phyloP scores from a whole-genome alignment of 441 rosid species.

The Melastoma candidum region DNA sequence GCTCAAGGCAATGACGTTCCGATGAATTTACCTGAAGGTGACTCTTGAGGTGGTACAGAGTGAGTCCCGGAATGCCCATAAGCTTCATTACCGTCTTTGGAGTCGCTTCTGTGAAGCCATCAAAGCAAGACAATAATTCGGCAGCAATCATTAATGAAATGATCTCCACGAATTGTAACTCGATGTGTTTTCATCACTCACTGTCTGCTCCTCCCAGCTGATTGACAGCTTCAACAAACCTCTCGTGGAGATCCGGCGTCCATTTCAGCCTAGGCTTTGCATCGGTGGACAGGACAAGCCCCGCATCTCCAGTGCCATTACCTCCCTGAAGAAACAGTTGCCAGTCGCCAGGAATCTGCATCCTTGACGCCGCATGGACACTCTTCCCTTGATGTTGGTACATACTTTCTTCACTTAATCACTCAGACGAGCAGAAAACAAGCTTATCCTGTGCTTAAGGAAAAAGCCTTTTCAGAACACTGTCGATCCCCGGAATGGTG shows the following conservation, averaged over 20 bases:
- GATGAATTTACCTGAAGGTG: constrained; percentile 27
- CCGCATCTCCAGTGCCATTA: no score
- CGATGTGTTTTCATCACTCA: constrained; percentile 4
- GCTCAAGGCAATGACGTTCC: not conserved
- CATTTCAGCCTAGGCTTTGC: constrained; percentile 16
- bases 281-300: no score
- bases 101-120: constrained; percentile 23
- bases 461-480: not conserved
- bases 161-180: not conserved
- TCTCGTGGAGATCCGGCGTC: constrained; percentile 27
- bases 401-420: not conserved
- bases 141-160: not conserved
- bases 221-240: constrained; percentile 25
- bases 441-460: not conserved
- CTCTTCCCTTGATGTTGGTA: constrained; percentile 3
- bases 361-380: constrained; percentile 1
- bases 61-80: constrained; percentile 26
- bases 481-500: no score
- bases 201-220: constrained; percentile 33
- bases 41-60: constrained; percentile 31
- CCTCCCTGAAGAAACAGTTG: constrained; percentile 1
- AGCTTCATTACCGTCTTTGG: constrained; percentile 29
- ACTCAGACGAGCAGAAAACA: not conserved
- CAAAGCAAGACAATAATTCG: not conserved
- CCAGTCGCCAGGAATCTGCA: not conserved